Percentiles rank a stretch among this genome's conserved stretches.
Conservation (phyloP, 768 basidiomycete species). For the Leccinum pellstonianum region DNA sequence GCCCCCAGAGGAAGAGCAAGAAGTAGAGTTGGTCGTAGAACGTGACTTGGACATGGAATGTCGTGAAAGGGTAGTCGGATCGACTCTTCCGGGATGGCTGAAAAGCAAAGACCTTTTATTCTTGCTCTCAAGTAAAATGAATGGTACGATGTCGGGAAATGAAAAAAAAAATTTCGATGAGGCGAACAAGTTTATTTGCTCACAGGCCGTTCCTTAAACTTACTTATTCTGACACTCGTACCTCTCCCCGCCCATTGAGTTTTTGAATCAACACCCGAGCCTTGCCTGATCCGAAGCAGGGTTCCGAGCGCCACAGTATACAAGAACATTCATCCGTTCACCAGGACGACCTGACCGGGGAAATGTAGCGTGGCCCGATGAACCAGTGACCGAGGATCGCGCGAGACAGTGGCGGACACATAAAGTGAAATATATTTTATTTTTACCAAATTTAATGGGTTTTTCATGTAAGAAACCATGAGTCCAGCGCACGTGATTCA, state of each 20-base stretch:
- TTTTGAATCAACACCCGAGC: no score
- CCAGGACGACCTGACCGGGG: not conserved
- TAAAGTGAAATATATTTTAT: no score
- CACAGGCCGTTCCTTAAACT: no score
- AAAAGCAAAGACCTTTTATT: not conserved
- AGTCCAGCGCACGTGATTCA: no score
- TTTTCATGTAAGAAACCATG: no score
- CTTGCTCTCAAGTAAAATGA: not conserved
- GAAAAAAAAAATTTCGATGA: not conserved
- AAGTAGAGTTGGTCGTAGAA: not conserved
- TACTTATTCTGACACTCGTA: no score
- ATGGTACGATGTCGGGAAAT: conserved; percentile 5
- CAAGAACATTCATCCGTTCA: not conserved
- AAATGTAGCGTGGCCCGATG: not conserved
- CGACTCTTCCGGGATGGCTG: not conserved
- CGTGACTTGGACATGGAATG: conserved; percentile 19
- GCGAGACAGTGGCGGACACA: not conserved
- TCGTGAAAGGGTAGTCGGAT: conserved; percentile 1
- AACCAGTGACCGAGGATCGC: not conserved
- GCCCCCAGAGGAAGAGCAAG: not conserved
- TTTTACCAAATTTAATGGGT: no score
- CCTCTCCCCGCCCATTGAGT: no score
- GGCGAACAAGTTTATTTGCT: no score
- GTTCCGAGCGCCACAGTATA: not conserved
- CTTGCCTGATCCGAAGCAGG: not conserved